Evolutionary conservation across 441 rosid species (phyloP), one percentile per base, ranked within the genome.

Genomic region (Brassica hybrid): DNA sequence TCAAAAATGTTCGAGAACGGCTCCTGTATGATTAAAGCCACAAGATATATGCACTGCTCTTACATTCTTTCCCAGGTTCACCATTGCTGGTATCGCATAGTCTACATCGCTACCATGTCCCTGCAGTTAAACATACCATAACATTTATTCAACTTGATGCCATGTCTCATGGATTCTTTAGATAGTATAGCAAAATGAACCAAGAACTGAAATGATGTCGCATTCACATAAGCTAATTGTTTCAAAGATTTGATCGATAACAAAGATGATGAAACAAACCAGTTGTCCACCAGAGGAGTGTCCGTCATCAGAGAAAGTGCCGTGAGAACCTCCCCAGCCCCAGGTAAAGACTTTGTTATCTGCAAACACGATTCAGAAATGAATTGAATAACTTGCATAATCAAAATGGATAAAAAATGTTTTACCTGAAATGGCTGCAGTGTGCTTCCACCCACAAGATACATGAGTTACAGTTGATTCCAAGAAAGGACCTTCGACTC

Each of bases 371-470:
- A 41, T 66, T 60, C 70, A 62, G 45, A 67, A 72, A 2, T 61
- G 70, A 19, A 57, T 61, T 19, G 38, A 41, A 61, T 27, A 38
- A 41, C 50, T 67, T 56, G 36, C 23, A 66, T 59, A 52, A 13
- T 19, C 41, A 13, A n/a, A 65, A 57, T 3, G 57, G 36, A 25
- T 23, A 60, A 17, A 41, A 2, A 1, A 4, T 48, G 17, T 8
- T 67, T 21, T 27, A 93, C 99, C 94, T 60, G 99, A 88, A 74
- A 95, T 87, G 32, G 96, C 99, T 58, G 98, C 97, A 52, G 97
- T 95, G 79, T 95, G 99, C 87, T 93, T 95, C 99, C 98, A 94
- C 54, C 99, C 99, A 83, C 99, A 95, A 59, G 98, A 91, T 66
- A 95, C 97, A 90, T 94, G 91, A 64, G 77, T 71, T 77, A 89